Evolutionary conservation across 345 rosid genomes (phyloP), one percentile per base, ranked within the genome.

Genomic region (Syzygium grande): DNA sequence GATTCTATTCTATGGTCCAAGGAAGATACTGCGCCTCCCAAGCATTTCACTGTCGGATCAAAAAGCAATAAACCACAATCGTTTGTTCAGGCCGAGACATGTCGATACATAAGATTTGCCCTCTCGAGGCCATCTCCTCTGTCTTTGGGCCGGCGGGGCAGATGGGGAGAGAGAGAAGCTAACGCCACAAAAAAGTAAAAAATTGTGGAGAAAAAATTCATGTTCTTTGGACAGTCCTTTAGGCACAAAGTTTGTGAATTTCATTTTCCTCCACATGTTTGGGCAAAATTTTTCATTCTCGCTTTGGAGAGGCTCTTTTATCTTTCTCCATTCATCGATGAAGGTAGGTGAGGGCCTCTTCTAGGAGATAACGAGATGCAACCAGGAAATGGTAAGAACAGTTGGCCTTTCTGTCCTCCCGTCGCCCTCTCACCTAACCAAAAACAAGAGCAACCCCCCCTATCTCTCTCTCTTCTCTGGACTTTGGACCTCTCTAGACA

Each of bases 1-100:
- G 9, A 59, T 11, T 27, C 1, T 27, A n/a, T 13, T n/a, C 34
- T 13, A 29, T 13, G 29, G 4, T 61, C 9, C 0, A 0, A 17
- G 3, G 7, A 34, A 61, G 53, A 4, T 52, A 14, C 53, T 6
- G 1, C 53, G 8, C 68, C 15, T 27, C 30, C 0, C n/a, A n/a
- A 16, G 4, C 68, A 5, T 61, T 27, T 61, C 65, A 12, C 17
- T 5, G 2, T n/a, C 68, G 17, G 68, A 27, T 2, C 30, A 4
- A 61, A 61, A 27, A 27, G 16, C 34, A n/a, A 27, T 27, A n/a
- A 29, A 13, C 8, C 30, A 14, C 68, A n/a, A 12, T 29, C 38
- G 12, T 61, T 52, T 38, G 1, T 14, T 6, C 68, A 6, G 1
- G 34, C 1, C 17, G 68, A 61, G 17, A 12, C 13, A 9, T 3